phyloP scores from a whole-genome alignment of 2,329 filamentous ascomycete genomes.

The Claviceps purpurea region DNA sequence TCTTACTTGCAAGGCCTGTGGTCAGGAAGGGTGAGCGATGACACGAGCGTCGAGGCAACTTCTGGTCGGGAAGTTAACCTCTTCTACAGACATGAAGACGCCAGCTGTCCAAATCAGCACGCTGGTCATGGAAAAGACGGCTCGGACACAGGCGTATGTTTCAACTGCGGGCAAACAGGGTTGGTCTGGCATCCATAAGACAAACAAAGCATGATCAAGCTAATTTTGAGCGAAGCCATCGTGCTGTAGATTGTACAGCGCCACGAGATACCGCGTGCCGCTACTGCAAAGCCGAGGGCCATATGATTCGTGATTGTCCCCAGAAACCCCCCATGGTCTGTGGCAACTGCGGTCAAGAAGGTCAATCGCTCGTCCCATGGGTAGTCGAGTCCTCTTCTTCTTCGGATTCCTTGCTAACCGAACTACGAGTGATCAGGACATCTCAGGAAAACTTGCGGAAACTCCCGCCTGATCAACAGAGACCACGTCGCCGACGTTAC shows the following conservation, averaged over 20 bases:
- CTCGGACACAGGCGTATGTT: constrained; percentile 19
- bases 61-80: neutral
- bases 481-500: constrained; percentile 32
- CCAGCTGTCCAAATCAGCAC: constrained; percentile 6
- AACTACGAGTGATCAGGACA: constrained; percentile 33
- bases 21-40: constrained; percentile 6
- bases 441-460: constrained; percentile 39
- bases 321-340: constrained; percentile 41
- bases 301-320: constrained; percentile 50
- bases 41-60: neutral
- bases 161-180: constrained; percentile 24
- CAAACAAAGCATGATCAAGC: neutral
- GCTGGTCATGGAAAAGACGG: neutral
- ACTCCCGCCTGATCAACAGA: constrained; percentile 44
- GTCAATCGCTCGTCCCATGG: constrained; percentile 18
- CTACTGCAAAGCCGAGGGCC: constrained; percentile 37
- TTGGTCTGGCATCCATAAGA: constrained; percentile 8
- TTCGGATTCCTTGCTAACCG: constrained; percentile 9
- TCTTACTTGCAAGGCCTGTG: constrained; percentile 2
- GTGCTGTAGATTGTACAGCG: constrained; percentile 22
- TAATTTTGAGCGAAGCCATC: constrained; percentile 13
- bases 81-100: constrained; percentile 3
- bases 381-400: constrained; percentile 8
- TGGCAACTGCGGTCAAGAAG: constrained; percentile 47
- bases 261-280: constrained; percentile 22